Evolutionary conservation across 257 asterid species (phyloP), one percentile per base, ranked within the genome.

Genomic region (Hygrophila difformis): DNA sequence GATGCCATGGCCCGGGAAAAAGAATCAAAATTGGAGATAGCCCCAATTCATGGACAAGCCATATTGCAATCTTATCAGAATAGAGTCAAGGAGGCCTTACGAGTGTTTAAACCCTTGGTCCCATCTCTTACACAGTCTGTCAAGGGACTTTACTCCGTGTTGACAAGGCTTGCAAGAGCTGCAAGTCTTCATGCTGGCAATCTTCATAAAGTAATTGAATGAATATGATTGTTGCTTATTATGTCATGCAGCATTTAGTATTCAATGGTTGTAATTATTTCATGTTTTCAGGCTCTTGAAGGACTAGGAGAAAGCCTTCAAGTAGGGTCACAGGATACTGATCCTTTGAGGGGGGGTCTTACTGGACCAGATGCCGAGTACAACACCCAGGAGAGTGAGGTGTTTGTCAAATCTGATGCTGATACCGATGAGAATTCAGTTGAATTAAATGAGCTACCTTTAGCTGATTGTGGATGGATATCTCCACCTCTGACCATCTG

Each of bases 131-230:
- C 76, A 41, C 60, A 49, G 29, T 79, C 94, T 23, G 86, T 79
- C 54, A 60, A 69, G 79, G 98, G 84, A 62, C 82, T 91, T 47
- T 76, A 77, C 79, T 77, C 93, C 10, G 50, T 77, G 75, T 49
- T 86, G 74, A 86, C 75, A 66, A 64, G 77, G 66, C 87, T 91
- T 51, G 98, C 96, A 42, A 78, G 75, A 71, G 74, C 98, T 49
- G 94, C 98, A 15, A 63, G 94, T 79, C 76, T 85, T 67, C 98
- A 91, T 70, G 95, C 98, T 13, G 98, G 98, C 57, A 91, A 91
- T 71, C 96, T 91, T 62, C 96, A 91, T 68, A 91, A 91, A 67
- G 98, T 91, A 77, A 75, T 43, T 55, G 62, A 44, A 44, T 38
- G 12, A 14, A 23, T 43, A 20, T 36, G 46, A 19, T 42, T 39